phyloP scores from a whole-genome alignment of 768 basidiomycete species.

The Mycena latifolia region DNA sequence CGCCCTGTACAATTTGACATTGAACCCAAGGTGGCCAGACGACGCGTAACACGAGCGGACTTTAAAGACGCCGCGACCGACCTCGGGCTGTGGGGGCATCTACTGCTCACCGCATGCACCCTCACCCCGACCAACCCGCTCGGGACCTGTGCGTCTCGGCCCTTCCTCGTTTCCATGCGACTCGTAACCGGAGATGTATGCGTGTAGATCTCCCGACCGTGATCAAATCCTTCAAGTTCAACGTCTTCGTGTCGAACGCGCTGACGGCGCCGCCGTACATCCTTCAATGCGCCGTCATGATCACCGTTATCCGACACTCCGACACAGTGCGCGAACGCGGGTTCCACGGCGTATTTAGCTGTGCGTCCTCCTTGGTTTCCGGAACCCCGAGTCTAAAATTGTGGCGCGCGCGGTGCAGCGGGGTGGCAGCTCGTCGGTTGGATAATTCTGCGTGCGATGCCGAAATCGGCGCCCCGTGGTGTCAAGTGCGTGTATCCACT shows the following conservation, averaged over 20 bases:
- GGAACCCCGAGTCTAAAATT: neutral
- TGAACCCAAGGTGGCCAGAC: neutral
- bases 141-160: neutral
- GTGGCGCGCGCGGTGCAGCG: constrained; percentile 33
- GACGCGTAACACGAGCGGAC: constrained; percentile 47
- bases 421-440: constrained; percentile 52
- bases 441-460: constrained; percentile 49
- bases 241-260: constrained; percentile 50
- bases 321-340: constrained; percentile 47
- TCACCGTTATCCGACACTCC: constrained; percentile 46
- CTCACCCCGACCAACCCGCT: constrained; percentile 51
- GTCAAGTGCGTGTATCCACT: constrained; percentile 39
- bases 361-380: constrained; percentile 25
- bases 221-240: constrained; percentile 52
- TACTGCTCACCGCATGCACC: constrained; percentile 48
- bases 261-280: constrained; percentile 52
- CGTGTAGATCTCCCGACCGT: constrained; percentile 50
- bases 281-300: constrained; percentile 48
- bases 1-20: neutral
- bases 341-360: constrained; percentile 50
- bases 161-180: too few relatives aligned
- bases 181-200: too few relatives aligned
- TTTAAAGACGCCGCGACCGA: constrained; percentile 51
- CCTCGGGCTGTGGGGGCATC: constrained; percentile 49
- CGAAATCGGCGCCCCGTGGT: constrained; percentile 40